Conservation (phyloP, 177 flowering plant species). For the Tripterygium wilfordii region DNA sequence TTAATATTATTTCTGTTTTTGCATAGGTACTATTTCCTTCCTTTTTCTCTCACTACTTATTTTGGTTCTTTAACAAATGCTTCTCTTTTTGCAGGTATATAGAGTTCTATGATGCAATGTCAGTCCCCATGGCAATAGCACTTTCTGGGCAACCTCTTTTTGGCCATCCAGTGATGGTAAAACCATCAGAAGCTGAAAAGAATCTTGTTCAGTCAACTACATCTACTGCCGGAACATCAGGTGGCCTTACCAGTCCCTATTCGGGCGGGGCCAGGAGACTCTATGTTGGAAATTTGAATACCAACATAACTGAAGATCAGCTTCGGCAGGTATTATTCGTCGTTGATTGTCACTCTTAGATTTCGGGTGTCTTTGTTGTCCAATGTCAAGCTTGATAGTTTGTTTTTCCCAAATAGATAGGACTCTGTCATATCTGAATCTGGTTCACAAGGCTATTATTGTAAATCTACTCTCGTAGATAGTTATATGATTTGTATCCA, state of each 20-base stretch:
- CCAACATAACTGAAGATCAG: slow-evolving; percentile 77
- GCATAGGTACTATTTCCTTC: no score
- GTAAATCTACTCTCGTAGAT: no score
- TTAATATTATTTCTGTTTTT: no score
- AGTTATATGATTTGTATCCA: no score
- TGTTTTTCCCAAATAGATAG: no score
- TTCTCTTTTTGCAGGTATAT: slow-evolving; percentile 50
- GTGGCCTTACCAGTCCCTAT: slow-evolving; percentile 55
- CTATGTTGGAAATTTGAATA: slow-evolving; percentile 90
- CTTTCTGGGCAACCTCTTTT: slow-evolving; percentile 90
- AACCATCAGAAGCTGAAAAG: slow-evolving; percentile 97
- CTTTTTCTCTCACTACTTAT: no score
- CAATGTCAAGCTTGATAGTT: no score
- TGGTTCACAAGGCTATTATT: no score
- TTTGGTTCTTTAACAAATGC: neutral
- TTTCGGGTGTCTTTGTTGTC: no score
- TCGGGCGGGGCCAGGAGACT: slow-evolving; percentile 78
- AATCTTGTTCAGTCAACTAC: slow-evolving; percentile 81
- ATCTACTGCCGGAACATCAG: slow-evolving; percentile 37
- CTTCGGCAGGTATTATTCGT: slow-evolving; percentile 59
- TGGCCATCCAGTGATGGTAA: slow-evolving; percentile 92
- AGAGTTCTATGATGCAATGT: slow-evolving; percentile 92
- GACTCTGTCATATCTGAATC: no score
- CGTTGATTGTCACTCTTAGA: neutral
- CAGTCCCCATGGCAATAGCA: slow-evolving; percentile 96